Percentiles rank a stretch among this genome's conserved stretches.
phyloP scores from a whole-genome alignment of 768 basidiomycete genomes.

The Cystoderma amianthinum region DNA sequence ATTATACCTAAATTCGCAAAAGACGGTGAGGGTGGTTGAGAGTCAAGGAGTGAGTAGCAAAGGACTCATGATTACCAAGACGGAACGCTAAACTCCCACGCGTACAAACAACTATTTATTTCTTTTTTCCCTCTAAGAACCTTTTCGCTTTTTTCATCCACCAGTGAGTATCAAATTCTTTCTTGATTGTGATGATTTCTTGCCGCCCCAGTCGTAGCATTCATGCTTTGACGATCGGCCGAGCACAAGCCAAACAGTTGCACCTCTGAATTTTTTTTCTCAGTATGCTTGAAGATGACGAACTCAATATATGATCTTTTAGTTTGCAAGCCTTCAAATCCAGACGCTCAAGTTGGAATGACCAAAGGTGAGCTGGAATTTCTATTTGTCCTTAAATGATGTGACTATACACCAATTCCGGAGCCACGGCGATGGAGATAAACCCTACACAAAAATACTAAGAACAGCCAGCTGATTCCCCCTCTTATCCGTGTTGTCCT shows the following conservation, averaged over 20 bases:
- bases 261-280: constrained; percentile 42
- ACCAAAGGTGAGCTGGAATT: constrained; percentile 9
- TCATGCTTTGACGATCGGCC: constrained; percentile 54
- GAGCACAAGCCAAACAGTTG: constrained; percentile 68
- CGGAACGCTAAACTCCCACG: constrained; percentile 22
- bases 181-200: constrained; percentile 46
- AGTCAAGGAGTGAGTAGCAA: constrained; percentile 10
- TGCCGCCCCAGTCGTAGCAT: constrained; percentile 75
- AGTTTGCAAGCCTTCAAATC: constrained; percentile 3
- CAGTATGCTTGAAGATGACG: constrained; percentile 2
- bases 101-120: constrained; percentile 8
- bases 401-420: constrained; percentile 38
- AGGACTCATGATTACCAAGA: constrained; percentile 21
- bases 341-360: constrained; percentile 4
- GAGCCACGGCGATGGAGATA: constrained; percentile 41
- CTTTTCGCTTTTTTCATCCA: constrained; percentile 3
- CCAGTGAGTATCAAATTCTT: constrained; percentile 20
- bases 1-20: constrained; percentile 32
- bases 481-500: constrained; percentile 1
- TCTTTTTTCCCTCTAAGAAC: constrained; percentile 14
- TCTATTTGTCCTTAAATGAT: constrained; percentile 23
- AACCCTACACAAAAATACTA: constrained; percentile 40
- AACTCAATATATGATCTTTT: constrained; percentile 3
- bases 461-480: constrained; percentile 57
- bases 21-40: constrained; percentile 13